These are phyloP conservation scores for Diaporthe vexans DNA, from an alignment of 2,329 filamentous ascomycete species.

Conservation along the genomic window DNA sequence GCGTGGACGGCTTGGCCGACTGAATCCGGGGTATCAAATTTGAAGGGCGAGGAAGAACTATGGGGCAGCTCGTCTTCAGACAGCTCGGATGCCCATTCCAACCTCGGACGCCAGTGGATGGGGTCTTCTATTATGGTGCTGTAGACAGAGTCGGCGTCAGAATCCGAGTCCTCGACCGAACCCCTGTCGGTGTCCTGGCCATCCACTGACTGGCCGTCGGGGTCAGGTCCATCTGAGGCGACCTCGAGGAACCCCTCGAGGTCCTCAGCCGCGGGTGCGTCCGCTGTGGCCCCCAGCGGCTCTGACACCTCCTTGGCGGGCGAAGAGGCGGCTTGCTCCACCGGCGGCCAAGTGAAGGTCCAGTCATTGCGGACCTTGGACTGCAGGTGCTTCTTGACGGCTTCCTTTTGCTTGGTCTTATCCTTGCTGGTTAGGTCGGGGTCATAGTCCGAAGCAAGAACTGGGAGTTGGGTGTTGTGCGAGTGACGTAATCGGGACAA, in stretches of 20 bases:
- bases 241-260: slow-evolving; percentile 38
- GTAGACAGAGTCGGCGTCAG: slow-evolving; percentile 66
- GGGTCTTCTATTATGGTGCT: slow-evolving; percentile 70
- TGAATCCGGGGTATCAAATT: slow-evolving; percentile 65
- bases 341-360: slow-evolving; percentile 69
- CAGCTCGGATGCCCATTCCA: slow-evolving; percentile 71
- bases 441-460: slow-evolving; percentile 63
- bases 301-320: not conserved
- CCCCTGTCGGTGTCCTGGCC: slow-evolving; percentile 53
- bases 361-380: slow-evolving; percentile 71
- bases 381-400: slow-evolving; percentile 68
- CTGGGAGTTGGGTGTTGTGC: slow-evolving; percentile 51
- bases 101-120: slow-evolving; percentile 62
- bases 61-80: slow-evolving; percentile 61
- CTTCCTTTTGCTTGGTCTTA: slow-evolving; percentile 74
- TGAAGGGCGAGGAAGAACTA: slow-evolving; percentile 60
- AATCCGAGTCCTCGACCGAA: slow-evolving; percentile 55
- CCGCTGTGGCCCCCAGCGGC: slow-evolving; percentile 7
- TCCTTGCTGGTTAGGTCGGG: slow-evolving; percentile 73
- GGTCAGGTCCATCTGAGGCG: slow-evolving; percentile 30
- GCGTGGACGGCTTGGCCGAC: slow-evolving; percentile 59
- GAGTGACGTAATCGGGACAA: slow-evolving; percentile 64
- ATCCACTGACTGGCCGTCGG: slow-evolving; percentile 12
- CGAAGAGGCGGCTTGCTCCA: slow-evolving; percentile 19
- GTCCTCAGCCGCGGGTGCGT: slow-evolving; percentile 12